Base-by-base conservation (phyloP, 192 early-diverging fungal species). In the Lunasporangiospora selenospora region DNA sequence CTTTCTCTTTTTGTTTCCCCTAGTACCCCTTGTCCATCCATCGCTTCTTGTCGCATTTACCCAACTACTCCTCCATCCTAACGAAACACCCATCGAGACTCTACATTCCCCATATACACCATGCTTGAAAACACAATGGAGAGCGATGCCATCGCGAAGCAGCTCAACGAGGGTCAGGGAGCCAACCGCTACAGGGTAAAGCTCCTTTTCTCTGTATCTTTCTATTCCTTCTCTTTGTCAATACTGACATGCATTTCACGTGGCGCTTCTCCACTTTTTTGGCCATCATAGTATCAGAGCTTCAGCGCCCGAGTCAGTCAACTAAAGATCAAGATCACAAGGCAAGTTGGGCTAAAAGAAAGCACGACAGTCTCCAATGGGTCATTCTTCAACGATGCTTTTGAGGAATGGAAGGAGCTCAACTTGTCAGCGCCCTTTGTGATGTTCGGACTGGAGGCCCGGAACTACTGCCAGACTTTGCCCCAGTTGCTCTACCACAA, bases 401-500 rank as follows among this genome's bases (percentile, higher is more conserved):
- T 97, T n/a, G 80, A 83, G 19, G 82, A 87, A 53, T 96, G 93
- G 93, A 81, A 77, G 44, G 97, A 99, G 52, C 81, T 95, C n/a
- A 97, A 99, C 76, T 81, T 90, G 58, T 95, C 97, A 4, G 81
- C 77, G 31, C 84, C 91, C 49, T 99, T 93, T 70, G 83, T 82
- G 7, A 77, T 76, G 13, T 94, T 98, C 67, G 63, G 79, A 19
- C 77, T 81, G 13, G 89, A 92, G 7, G 80, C 97, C 23, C 77
- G 75, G 40, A 76, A 80, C 26, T 80, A 85, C 51, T 77, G 84
- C 52, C 81, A 89, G 65, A 91, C 92, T 12, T 79, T 99, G 15
- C 87, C 93, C n/a, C 88, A 92, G 64, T 79, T 99, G 19, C 79
- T 99, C 8, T 93, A 94, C 67, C 94, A 99, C 75, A 95, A 97